Evolutionary conservation across 2,329 filamentous ascomycete genomes (phyloP).

Genomic region (Exophiala bonariae): DNA sequence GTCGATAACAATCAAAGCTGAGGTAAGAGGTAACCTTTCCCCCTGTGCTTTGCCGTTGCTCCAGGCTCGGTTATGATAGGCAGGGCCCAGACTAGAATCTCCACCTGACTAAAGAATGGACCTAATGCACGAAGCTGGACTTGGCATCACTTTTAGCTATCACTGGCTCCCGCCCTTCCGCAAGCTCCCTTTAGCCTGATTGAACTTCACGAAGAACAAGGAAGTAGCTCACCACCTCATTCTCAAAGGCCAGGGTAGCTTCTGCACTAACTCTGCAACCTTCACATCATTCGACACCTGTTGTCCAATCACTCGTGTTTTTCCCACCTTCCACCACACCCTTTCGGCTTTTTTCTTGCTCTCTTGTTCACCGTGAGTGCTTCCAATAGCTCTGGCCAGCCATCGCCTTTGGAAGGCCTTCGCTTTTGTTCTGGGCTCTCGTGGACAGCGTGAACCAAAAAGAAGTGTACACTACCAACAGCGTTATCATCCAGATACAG

Average conservation of each 20-base stretch:
- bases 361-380: conserved; percentile 5
- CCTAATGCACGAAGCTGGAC: conserved; percentile 18
- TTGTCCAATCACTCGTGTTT: conserved; percentile 13
- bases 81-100: not conserved
- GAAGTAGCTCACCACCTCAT: conserved; percentile 5
- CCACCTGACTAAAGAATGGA: not conserved
- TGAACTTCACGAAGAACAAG: conserved; percentile 19
- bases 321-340: conserved; percentile 13
- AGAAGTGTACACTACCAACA: too few relatives aligned
- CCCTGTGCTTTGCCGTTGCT: too few relatives aligned
- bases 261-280: conserved; percentile 14
- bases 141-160: conserved; percentile 19
- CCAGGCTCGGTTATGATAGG: not conserved
- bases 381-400: conserved; percentile 9
- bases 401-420: not conserved
- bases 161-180: conserved; percentile 25
- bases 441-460: too few relatives aligned
- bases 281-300: conserved; percentile 7
- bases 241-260: conserved; percentile 11
- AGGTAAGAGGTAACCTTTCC: too few relatives aligned
- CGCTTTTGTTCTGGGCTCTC: too few relatives aligned
- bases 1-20: too few relatives aligned
- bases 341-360: conserved; percentile 10
- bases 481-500: too few relatives aligned
- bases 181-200: conserved; percentile 19